Conservation (phyloP, 129 eudicot genomes). For the Pulicaria dysenterica region DNA sequence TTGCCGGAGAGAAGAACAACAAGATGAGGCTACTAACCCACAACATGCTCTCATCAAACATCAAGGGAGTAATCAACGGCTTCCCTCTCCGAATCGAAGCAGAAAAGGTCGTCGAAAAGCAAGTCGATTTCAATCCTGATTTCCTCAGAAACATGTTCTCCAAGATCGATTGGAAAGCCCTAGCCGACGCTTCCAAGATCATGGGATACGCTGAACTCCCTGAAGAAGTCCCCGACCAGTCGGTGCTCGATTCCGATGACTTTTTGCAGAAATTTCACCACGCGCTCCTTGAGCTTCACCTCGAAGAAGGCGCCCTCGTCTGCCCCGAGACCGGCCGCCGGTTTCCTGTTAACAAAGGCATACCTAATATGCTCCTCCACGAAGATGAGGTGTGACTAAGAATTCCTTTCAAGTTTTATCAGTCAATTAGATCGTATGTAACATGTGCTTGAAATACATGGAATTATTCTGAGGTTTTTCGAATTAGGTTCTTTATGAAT, state of each 20-base stretch:
- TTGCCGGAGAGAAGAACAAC: background rate
- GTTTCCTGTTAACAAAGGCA: slow-evolving; percentile 87
- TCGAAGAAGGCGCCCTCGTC: slow-evolving; percentile 90
- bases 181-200: slow-evolving; percentile 63
- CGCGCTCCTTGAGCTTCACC: slow-evolving; percentile 84
- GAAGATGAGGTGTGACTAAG: slow-evolving; percentile 79
- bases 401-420: background rate
- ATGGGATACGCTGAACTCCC: slow-evolving; percentile 82
- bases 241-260: slow-evolving; percentile 67
- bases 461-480: background rate
- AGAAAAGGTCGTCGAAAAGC: slow-evolving; percentile 52
- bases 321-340: slow-evolving; percentile 91
- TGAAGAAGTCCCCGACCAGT: slow-evolving; percentile 53
- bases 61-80: slow-evolving; percentile 84
- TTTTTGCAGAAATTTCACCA: slow-evolving; percentile 78
- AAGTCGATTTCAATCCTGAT: slow-evolving; percentile 68
- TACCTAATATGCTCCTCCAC: slow-evolving; percentile 94
- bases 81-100: slow-evolving; percentile 76
- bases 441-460: slow-evolving; percentile 24
- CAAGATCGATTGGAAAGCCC: slow-evolving; percentile 80
- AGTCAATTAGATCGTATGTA: slow-evolving; percentile 10
- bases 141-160: slow-evolving; percentile 83
- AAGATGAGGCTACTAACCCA: slow-evolving; percentile 85
- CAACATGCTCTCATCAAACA: slow-evolving; percentile 91
- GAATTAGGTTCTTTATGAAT: slow-evolving; percentile 15